Evolutionary conservation across 2,329 filamentous ascomycete genomes (phyloP).

Genomic region (Aspergillus calidoustus): DNA sequence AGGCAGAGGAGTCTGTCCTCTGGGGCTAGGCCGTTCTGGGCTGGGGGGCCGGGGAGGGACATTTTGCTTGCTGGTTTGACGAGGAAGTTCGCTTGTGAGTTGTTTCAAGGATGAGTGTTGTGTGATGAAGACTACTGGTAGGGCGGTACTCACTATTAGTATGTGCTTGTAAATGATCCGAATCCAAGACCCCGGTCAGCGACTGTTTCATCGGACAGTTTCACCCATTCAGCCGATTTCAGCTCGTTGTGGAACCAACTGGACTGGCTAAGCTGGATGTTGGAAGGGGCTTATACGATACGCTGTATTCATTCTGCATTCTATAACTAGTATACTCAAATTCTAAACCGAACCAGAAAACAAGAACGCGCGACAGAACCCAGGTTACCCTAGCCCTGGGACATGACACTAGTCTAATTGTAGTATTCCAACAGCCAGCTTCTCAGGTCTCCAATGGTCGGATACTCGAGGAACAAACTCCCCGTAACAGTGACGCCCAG

Average conservation of each 20-base stretch:
- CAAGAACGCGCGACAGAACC: background rate
- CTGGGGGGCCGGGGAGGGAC: slow-evolving; percentile 7
- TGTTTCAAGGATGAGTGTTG: too few species aligned
- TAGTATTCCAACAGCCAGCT: slow-evolving; percentile 23
- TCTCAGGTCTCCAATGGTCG: slow-evolving; percentile 26
- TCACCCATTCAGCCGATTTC: slow-evolving; percentile 4
- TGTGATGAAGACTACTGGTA: too few species aligned
- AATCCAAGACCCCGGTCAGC: slow-evolving; percentile 6
- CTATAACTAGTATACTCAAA: background rate
- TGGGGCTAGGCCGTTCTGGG: background rate
- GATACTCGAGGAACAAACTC: slow-evolving; percentile 29
- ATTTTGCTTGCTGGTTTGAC: background rate
- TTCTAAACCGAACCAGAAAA: background rate
- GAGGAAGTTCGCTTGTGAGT: background rate
- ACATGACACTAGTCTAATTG: slow-evolving; percentile 8
- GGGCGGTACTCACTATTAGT: too few species aligned
- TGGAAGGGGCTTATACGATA: too few species aligned
- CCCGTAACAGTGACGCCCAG: slow-evolving; percentile 35
- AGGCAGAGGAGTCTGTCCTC: slow-evolving; percentile 43
- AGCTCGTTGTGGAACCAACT: background rate
- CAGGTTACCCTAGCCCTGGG: background rate
- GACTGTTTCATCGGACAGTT: background rate
- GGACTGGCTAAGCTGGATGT: too few species aligned
- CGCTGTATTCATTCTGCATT: too few species aligned
- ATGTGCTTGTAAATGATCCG: slow-evolving; percentile 1